Conservation (phyloP, 148 eudicot genomes). For the Oxyria digyna region DNA sequence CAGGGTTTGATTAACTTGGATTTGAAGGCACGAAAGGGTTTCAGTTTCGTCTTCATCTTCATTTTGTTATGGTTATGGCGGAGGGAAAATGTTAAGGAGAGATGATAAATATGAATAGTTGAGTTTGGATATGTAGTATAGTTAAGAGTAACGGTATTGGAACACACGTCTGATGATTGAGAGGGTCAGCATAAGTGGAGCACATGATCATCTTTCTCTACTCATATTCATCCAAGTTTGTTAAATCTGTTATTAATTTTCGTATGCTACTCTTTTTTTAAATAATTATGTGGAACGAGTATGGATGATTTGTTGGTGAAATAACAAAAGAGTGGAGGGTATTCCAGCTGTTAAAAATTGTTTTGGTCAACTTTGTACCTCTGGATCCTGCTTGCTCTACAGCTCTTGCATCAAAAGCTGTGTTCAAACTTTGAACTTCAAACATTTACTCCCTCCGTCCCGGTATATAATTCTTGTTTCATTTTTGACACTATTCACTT, state of each 20-base stretch:
- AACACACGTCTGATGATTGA: background rate
- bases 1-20: conserved; percentile 51
- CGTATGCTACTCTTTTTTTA: too few relatives aligned
- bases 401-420: too few relatives aligned
- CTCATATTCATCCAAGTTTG: background rate
- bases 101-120: background rate
- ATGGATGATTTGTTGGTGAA: background rate
- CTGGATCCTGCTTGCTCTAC: background rate
- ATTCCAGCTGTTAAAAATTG: background rate
- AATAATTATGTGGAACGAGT: background rate
- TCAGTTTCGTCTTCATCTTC: conserved; percentile 15
- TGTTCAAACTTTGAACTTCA: too few relatives aligned
- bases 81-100: background rate
- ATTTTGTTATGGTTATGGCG: too few relatives aligned
- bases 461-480: too few relatives aligned
- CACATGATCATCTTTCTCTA: background rate
- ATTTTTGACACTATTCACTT: too few relatives aligned
- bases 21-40: conserved; percentile 38
- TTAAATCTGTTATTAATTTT: too few relatives aligned
- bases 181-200: conserved; percentile 1
- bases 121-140: background rate
- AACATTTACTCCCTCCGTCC: too few relatives aligned
- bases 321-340: background rate
- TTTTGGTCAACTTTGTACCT: background rate
- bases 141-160: background rate